These are phyloP conservation scores for Pythium utonaiense DNA, from an alignment of 352 stramenopile genomes.

Conservation along the genomic window DNA sequence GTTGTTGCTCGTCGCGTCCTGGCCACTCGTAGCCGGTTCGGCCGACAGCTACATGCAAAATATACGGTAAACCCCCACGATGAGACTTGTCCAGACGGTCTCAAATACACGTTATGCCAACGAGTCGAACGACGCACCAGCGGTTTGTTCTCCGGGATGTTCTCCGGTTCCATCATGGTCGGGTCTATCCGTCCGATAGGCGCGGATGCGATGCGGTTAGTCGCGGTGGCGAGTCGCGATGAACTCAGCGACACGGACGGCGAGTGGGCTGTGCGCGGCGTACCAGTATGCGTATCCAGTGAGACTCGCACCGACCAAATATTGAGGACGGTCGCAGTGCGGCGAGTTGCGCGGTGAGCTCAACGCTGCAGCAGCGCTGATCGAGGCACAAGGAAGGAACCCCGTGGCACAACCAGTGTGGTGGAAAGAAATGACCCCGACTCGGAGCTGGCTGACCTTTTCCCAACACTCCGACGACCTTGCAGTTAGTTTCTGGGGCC, in stretches of 20 bases:
- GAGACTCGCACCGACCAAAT: not conserved
- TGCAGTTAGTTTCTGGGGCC: not conserved
- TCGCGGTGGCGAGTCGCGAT: not conserved
- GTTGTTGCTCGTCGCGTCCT: constrained; percentile 14
- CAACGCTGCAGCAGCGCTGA: not conserved
- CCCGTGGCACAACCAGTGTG: not conserved
- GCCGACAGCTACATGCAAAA: constrained; percentile 27
- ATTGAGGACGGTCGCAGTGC: not conserved
- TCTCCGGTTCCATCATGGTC: constrained; percentile 67
- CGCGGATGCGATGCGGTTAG: not conserved
- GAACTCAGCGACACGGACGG: not conserved
- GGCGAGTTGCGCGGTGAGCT: not conserved
- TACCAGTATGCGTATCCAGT: too few relatives aligned
- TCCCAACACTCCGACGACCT: not conserved
- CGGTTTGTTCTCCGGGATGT: constrained; percentile 55
- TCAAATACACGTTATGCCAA: not conserved
- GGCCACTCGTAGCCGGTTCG: constrained; percentile 8
- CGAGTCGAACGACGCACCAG: constrained; percentile 33
- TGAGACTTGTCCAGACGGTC: not conserved
- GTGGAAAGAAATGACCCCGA: constrained; percentile 2
- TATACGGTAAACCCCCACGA: too few relatives aligned
- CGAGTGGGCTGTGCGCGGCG: not conserved
- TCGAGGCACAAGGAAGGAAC: not conserved
- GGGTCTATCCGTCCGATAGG: not conserved
- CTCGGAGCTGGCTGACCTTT: not conserved